Conservation (phyloP, 345 rosid genomes). For the Microcos paniculata region DNA sequence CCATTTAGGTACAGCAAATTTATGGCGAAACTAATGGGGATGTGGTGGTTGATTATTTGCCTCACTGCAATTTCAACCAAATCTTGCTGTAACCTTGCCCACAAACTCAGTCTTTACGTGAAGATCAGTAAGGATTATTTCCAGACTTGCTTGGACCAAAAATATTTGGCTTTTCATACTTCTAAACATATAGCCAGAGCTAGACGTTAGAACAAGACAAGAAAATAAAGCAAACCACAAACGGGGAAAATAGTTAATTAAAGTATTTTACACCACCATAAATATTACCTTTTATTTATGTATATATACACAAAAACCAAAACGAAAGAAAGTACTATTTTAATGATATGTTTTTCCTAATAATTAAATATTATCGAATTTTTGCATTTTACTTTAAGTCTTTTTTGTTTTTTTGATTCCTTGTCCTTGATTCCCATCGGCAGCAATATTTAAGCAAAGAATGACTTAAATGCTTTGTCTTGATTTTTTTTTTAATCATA, state of each 20-base stretch:
- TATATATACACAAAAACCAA: too few relatives aligned
- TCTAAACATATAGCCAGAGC: too few relatives aligned
- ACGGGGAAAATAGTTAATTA: too few relatives aligned
- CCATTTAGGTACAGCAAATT: background rate
- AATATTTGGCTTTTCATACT: background rate
- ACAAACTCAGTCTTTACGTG: background rate
- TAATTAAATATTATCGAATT: too few relatives aligned
- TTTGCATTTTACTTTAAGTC: background rate
- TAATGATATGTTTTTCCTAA: too few relatives aligned
- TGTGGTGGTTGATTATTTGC: background rate
- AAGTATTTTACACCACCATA: too few relatives aligned
- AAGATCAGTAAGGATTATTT: background rate
- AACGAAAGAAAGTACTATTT: too few relatives aligned
- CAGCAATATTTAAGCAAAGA: slow-evolving; percentile 5
- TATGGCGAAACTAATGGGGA: slow-evolving; percentile 2
- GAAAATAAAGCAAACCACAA: too few relatives aligned
- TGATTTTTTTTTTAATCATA: too few relatives aligned
- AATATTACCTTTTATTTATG: too few relatives aligned
- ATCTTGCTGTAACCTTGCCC: background rate
- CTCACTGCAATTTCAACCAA: background rate
- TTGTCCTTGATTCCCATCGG: background rate
- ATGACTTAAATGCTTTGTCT: background rate
- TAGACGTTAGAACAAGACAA: too few relatives aligned
- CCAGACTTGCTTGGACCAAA: background rate
- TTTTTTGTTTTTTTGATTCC: background rate